A percentile compares a stretch with the other conserved stretches of the same genome.
phyloP scores from a whole-genome alignment of 1,284 basidiomycete species.

The Chalciporus sp. region DNA sequence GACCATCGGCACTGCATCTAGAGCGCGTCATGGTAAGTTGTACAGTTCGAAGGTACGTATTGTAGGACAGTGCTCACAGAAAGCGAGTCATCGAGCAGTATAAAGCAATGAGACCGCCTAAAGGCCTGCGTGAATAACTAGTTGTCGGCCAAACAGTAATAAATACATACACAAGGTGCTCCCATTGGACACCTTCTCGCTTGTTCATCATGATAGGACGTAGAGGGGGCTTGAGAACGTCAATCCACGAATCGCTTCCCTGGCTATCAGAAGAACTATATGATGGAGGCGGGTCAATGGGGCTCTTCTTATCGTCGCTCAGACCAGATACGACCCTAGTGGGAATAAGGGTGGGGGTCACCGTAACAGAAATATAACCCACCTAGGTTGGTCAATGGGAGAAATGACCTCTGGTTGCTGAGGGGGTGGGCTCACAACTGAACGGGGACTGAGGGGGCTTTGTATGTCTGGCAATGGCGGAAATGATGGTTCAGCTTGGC shows the following conservation, averaged over 20 bases:
- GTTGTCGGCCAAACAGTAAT: not conserved
- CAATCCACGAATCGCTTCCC: constrained; percentile 9
- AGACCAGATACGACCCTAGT: constrained; percentile 4
- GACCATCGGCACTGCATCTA: constrained; percentile 27
- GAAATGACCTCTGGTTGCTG: not conserved
- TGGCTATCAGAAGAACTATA: constrained; percentile 12
- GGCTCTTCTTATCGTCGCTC: not conserved
- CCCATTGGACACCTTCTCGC: constrained; percentile 22
- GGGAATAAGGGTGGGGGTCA: not conserved
- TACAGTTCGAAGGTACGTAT: not conserved
- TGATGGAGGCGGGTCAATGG: constrained; percentile 21
- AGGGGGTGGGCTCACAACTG: not conserved
- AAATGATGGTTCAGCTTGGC: not conserved
- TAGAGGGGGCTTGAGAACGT: constrained; percentile 15
- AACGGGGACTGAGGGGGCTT: not conserved
- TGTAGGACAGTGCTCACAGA: constrained; percentile 16
- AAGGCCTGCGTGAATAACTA: constrained; percentile 6
- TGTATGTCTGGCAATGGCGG: not conserved
- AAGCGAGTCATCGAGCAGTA: constrained; percentile 25
- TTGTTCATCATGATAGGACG: constrained; percentile 9
- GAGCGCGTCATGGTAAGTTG: not conserved
- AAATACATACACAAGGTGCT: constrained; percentile 17
- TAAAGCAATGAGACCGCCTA: constrained; percentile 27
- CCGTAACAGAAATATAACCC: constrained; percentile 7
- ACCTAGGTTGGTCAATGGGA: constrained; percentile 8